A percentile compares a stretch with the other conserved stretches of the same genome.
Evolutionary conservation across 2,329 filamentous ascomycete species (phyloP).

Genomic region (Juglanconis oblonga): DNA sequence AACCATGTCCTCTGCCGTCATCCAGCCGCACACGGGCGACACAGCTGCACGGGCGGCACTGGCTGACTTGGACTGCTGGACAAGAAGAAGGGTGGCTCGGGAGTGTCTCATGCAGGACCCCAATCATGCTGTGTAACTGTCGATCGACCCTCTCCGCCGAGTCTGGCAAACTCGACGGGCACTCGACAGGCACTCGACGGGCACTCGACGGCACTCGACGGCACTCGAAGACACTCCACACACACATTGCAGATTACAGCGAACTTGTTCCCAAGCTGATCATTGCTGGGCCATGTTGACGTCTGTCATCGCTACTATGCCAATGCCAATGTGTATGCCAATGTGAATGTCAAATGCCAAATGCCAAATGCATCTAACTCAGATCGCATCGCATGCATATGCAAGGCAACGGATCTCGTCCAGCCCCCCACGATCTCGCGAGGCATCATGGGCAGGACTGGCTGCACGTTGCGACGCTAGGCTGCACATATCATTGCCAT

Average conservation of each 20-base stretch:
- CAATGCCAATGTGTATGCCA: no score
- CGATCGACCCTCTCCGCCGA: background rate
- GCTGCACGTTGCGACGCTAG: background rate
- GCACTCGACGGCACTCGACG: background rate
- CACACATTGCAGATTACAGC: background rate
- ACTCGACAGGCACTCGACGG: background rate
- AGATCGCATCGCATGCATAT: no score
- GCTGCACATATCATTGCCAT: slow-evolving; percentile 13
- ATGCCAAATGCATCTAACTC: no score
- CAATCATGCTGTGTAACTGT: no score
- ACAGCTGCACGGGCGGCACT: no score
- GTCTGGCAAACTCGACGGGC: background rate
- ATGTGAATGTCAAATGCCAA: no score
- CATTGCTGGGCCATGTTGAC: background rate
- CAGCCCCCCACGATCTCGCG: background rate
- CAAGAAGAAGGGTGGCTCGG: no score
- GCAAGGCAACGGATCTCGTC: no score
- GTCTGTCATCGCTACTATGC: background rate
- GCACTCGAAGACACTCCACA: background rate
- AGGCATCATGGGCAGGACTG: background rate
- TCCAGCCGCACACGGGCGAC: background rate
- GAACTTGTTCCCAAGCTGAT: background rate
- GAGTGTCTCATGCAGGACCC: no score
- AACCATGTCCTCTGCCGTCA: background rate
- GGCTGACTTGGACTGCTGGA: no score